Percentiles rank a stretch among this genome's conserved stretches.
phyloP scores from a whole-genome alignment of 768 basidiomycete species.

The Russula ochroleuca region DNA sequence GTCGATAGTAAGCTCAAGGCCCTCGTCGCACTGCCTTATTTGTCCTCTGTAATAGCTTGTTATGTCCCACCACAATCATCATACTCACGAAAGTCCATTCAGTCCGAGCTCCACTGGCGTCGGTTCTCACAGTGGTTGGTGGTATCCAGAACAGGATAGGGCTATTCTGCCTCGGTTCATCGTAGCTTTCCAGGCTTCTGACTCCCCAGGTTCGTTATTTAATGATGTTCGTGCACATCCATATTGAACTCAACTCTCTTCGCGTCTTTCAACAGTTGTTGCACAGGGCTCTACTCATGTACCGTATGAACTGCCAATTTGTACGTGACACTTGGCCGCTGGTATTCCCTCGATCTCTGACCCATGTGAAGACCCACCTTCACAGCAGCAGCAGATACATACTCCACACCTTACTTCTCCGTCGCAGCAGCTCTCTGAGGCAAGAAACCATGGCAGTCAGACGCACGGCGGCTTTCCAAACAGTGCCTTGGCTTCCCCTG shows the following conservation, averaged over 20 bases:
- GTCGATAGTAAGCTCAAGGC: no score
- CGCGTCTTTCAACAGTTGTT: slow-evolving; percentile 10
- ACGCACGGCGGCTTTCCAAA: background rate
- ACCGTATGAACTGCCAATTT: slow-evolving; percentile 11
- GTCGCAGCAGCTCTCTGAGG: slow-evolving; percentile 9
- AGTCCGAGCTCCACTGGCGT: slow-evolving; percentile 6
- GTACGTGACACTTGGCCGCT: slow-evolving; percentile 11
- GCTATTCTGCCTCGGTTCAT: slow-evolving; percentile 25
- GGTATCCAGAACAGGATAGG: slow-evolving; percentile 26
- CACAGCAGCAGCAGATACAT: slow-evolving; percentile 11
- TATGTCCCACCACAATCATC: slow-evolving; percentile 26
- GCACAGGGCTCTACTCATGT: slow-evolving; percentile 1
- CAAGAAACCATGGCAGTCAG: background rate
- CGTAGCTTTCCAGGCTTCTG: slow-evolving; percentile 21
- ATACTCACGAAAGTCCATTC: slow-evolving; percentile 13
- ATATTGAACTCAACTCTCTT: slow-evolving; percentile 13
- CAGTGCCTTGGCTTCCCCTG: slow-evolving; percentile 10
- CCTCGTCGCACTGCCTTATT: background rate
- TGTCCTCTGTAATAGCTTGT: slow-evolving; percentile 26
- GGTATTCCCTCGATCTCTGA: slow-evolving; percentile 6
- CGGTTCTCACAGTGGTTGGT: slow-evolving; percentile 26
- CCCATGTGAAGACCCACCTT: slow-evolving; percentile 10
- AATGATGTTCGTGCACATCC: slow-evolving; percentile 10
- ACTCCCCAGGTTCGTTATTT: slow-evolving; percentile 26
- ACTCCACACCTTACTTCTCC: slow-evolving; percentile 5